phyloP scores from a whole-genome alignment of 106 monocot species.

The Dendrobium huoshanense region DNA sequence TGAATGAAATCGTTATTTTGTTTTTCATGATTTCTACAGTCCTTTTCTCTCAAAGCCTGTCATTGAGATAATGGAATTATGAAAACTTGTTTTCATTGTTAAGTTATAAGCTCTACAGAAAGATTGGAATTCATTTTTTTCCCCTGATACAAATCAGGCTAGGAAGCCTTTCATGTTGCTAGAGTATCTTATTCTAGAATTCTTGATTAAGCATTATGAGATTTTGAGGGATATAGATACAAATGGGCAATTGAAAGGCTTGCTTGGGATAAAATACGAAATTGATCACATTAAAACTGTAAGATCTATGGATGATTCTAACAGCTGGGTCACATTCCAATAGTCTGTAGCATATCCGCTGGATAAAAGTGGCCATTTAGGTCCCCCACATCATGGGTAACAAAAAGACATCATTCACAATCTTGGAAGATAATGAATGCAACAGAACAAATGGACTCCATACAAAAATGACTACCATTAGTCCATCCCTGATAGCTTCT shows the following conservation, averaged over 20 bases:
- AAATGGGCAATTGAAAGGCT: background rate
- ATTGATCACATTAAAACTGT: slow-evolving; percentile 5
- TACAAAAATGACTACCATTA: background rate
- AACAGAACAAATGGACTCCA: background rate
- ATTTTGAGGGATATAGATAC: background rate
- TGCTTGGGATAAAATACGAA: background rate
- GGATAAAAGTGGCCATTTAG: background rate
- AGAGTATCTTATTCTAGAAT: too few relatives aligned
- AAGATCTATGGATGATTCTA: background rate
- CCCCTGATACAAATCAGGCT: too few relatives aligned
- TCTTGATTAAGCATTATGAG: too few relatives aligned
- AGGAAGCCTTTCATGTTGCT: too few relatives aligned
- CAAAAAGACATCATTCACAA: slow-evolving; percentile 6
- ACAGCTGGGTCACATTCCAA: background rate
- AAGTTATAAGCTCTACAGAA: too few relatives aligned
- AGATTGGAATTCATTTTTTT: too few relatives aligned
- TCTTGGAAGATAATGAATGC: background rate
- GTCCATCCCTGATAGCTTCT: background rate
- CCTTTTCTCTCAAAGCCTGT: too few relatives aligned
- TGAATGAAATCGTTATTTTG: too few relatives aligned
- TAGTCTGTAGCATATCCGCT: slow-evolving; percentile 8
- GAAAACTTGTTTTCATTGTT: too few relatives aligned
- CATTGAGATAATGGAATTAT: too few relatives aligned
- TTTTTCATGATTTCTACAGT: too few relatives aligned
- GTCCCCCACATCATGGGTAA: background rate